Conservation (phyloP, 2,329 filamentous ascomycete species). For the Aspergillus novofumigatus region DNA sequence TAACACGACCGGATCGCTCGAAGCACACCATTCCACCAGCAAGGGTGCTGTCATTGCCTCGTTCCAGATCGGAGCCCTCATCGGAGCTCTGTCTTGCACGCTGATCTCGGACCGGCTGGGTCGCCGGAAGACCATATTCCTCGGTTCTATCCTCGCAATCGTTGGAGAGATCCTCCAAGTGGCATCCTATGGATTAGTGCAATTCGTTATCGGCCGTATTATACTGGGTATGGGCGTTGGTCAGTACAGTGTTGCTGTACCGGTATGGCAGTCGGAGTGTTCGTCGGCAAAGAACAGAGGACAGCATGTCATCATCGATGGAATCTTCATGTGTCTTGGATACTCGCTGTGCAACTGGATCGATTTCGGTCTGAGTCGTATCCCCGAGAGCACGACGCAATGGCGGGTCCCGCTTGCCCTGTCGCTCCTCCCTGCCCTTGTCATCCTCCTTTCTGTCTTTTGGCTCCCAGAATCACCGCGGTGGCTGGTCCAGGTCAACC, state of each 20-base stretch:
- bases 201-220: constrained; percentile 47
- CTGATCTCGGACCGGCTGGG: constrained; percentile 45
- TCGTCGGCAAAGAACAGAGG: constrained; percentile 46
- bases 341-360: constrained; percentile 38
- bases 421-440: constrained; percentile 50
- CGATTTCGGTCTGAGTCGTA: constrained; percentile 46
- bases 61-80: constrained; percentile 18
- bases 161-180: constrained; percentile 36
- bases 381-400: constrained; percentile 39
- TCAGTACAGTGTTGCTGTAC: constrained; percentile 45
- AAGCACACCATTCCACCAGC: constrained; percentile 19
- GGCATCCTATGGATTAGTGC: constrained; percentile 40
- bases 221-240: constrained; percentile 48
- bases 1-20: constrained; percentile 19
- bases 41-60: constrained; percentile 26
- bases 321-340: constrained; percentile 40
- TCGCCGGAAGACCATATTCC: constrained; percentile 44
- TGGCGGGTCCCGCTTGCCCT: constrained; percentile 55
- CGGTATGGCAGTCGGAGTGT: constrained; percentile 48
- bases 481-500: constrained; percentile 19
- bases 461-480: constrained; percentile 48
- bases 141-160: constrained; percentile 33
- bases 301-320: constrained; percentile 46
- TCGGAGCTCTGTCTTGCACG: constrained; percentile 18
- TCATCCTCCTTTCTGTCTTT: constrained; percentile 45